These are phyloP conservation scores for Trametes cinnabarina DNA, from an alignment of 768 basidiomycete species.

Conservation along the genomic window DNA sequence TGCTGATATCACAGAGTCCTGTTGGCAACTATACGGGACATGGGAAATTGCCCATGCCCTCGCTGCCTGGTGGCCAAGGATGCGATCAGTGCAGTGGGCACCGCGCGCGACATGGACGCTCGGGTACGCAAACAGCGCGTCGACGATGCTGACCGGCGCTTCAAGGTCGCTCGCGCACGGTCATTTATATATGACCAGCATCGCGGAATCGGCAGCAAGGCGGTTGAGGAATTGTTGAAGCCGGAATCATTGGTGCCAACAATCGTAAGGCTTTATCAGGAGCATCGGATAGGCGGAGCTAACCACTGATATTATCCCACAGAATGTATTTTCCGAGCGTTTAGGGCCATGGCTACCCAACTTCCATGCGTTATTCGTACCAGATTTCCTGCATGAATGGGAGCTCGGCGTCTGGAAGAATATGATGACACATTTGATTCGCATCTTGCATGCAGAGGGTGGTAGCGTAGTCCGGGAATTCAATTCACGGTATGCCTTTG, in stretches of 20 bases:
- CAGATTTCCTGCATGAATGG: conserved; percentile 36
- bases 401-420: conserved; percentile 36
- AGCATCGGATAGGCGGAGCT: not conserved
- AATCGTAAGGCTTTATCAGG: not conserved
- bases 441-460: conserved; percentile 13
- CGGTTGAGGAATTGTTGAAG: not conserved
- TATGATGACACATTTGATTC: conserved; percentile 28
- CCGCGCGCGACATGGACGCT: not conserved
- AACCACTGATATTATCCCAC: not conserved
- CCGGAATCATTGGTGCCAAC: not conserved
- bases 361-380: conserved; percentile 26
- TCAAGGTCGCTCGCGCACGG: not conserved
- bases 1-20: conserved; percentile 30
- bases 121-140: not conserved
- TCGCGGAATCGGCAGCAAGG: not conserved
- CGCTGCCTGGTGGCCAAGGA: conserved; percentile 34
- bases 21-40: conserved; percentile 31
- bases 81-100: not conserved
- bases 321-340: conserved; percentile 35
- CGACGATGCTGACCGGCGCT: not conserved
- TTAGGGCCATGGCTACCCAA: conserved; percentile 25
- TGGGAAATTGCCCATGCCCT: conserved; percentile 36
- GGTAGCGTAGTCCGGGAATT: conserved; percentile 5
- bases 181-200: not conserved
- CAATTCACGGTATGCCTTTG: conserved; percentile 15